Evolutionary conservation across 164 flowering plant genomes (phyloP), one percentile per base, ranked within the genome.

Genomic region (Chimonanthus praecox): DNA sequence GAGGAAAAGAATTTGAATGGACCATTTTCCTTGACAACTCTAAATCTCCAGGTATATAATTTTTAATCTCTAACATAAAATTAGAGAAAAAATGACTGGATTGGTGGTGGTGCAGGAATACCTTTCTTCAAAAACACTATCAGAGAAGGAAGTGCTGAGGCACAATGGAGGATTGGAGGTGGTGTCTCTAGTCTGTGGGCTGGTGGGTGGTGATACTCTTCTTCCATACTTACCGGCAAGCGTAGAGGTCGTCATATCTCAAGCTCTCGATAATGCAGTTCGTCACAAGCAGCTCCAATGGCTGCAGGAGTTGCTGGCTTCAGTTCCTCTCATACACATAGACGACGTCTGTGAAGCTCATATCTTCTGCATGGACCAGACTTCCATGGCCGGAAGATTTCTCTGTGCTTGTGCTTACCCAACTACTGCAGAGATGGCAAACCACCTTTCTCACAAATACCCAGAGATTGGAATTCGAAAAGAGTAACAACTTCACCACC

Each of bases 281-380:
- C 0, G 3, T 6, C 74, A 69, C 58, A 13, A 45, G 1, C 15
- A 43, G 1, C 58, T 79, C 3, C 58, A 15, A n/a, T 50, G 49
- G 47, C 11, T 80, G 47, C 51, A 82, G 54, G 82, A 68, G 21
- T 20, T 81, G 15, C 6, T 46, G 21, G 84, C 76, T 18, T 49
- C 68, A 4, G 43, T 83, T 65, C 81, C 81, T 47, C 46, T 81
- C 0, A 70, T 82, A 11, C 83, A 84, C 68, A 69, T 84, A 2
- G 80, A 81, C 2, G 87, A 82, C 64, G 85, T 79, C 0, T 81
- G 84, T 64, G 78, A 76, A 50, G 87, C 87, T 54, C 87, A 79
- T 63, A 69, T 84, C 51, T 84, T 84, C 74, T 81, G 80, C 78
- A 80, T 80, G 73, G 80, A 78, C 47, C 62, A 78, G 50, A 49